Base-by-base conservation (phyloP, 2,329 filamentous ascomycete genomes). In the Clonostachys solani region DNA sequence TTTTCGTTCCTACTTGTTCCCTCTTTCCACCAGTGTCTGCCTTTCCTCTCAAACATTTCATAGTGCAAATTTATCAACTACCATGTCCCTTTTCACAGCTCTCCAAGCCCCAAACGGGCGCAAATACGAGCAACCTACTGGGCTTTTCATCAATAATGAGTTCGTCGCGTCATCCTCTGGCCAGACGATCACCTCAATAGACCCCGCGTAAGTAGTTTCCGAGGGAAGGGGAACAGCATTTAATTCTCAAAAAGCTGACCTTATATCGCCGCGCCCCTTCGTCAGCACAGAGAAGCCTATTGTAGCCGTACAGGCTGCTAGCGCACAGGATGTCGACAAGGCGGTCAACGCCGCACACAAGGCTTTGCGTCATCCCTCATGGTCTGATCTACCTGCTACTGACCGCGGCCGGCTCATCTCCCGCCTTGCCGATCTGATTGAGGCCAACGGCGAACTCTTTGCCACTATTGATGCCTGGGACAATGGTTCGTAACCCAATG, bases 401-500 rank as follows among this genome's bases (percentile, higher is more conserved):
- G 69, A 84, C 62, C 86, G 92, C 56, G 83, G 87, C 62, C 77
- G 74, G 59, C 69, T 84, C 53, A 72, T 96, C 53, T 69, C 75
- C 56, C 92, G 89, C 69, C 84, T 96, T 42, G 89, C 90, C 63
- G 83, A 92, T 40, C 74, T 95, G 42, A 77, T 85, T 54, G 88
- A 95, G 75, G 80, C 89, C 76, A 86, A 96, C 69, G 52, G 73
- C 35, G 86, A 94, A 36, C 74, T 84, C 43, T 78, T 96, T 53
- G 87, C 89, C 46, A 80, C 89, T 17, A 84, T 95, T 49, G 92
- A 96, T 77, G 84, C 89, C 38, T 78, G 95, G 47, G 91, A 95
- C 76, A 90, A 95, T 62, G 92, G 87, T 67, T 92, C 92, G 80
- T 83, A 86, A 52, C 80, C 90, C 23, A 29, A 29, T 10, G 23